Evolutionary conservation across 805 yeast genomes (phyloP).

Genomic region (Blastobotrys attinorum): DNA sequence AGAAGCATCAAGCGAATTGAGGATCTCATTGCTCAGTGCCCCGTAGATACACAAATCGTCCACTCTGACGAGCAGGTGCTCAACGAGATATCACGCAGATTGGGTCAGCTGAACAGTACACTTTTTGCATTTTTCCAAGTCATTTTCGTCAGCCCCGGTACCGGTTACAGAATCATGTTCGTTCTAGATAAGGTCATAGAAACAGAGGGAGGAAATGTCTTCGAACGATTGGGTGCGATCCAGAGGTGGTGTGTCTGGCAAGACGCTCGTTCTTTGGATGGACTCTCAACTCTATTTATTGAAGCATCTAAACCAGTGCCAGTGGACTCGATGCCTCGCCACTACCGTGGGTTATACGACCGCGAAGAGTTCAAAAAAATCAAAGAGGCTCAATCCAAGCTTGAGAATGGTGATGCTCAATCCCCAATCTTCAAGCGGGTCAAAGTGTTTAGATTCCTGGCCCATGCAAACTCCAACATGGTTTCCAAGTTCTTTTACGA

Average conservation of each 20-base stretch:
- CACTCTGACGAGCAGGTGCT: constrained; percentile 1
- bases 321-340: constrained; percentile 6
- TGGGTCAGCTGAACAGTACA: constrained; percentile 10
- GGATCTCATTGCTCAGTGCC: not conserved
- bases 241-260: constrained; percentile 25
- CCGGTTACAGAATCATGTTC: constrained; percentile 20
- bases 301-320: constrained; percentile 17
- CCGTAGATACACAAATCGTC: constrained; percentile 2
- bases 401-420: constrained; percentile 10
- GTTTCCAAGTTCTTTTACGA: constrained; percentile 14
- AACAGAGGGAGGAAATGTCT: constrained; percentile 9
- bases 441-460: constrained; percentile 14
- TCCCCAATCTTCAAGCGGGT: constrained; percentile 9
- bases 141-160: constrained; percentile 19
- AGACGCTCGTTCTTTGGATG: constrained; percentile 15
- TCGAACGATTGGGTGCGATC: constrained; percentile 18
- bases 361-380: constrained; percentile 12
- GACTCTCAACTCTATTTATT: constrained; percentile 8
- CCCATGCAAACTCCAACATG: constrained; percentile 8
- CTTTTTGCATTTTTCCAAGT: constrained; percentile 17
- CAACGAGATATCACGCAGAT: constrained; percentile 8
- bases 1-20: constrained; percentile 5
- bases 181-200: constrained; percentile 12
- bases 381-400: constrained; percentile 15
- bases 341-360: constrained; percentile 8